Percentiles rank a stretch among this genome's conserved stretches.
Conservation (phyloP, 108 stramenopile species). For the Cyclotella baltica region DNA sequence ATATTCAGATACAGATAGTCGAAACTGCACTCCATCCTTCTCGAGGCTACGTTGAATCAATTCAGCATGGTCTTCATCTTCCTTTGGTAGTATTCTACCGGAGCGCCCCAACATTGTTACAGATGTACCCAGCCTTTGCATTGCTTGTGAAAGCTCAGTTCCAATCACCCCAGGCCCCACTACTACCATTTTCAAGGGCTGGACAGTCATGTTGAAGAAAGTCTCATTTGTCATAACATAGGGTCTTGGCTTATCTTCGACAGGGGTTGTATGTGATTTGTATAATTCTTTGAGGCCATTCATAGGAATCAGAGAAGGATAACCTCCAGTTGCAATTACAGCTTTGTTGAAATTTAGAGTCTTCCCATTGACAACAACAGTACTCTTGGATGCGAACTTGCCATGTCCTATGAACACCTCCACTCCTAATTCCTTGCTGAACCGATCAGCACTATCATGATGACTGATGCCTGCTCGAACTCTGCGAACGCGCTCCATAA, state of each 20-base stretch:
- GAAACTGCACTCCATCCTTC: conserved; percentile 69
- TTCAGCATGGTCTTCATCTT: conserved; percentile 75
- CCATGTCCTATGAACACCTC: conserved; percentile 71
- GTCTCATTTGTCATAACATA: conserved; percentile 88
- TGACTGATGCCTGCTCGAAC: conserved; percentile 78
- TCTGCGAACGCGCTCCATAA: conserved; percentile 85
- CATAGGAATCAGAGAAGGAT: conserved; percentile 73
- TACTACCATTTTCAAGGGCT: conserved; percentile 78
- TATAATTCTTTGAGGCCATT: conserved; percentile 67
- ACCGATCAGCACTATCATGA: conserved; percentile 85
- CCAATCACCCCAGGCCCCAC: conserved; percentile 93
- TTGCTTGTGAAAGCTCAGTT: conserved; percentile 88
- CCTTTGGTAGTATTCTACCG: conserved; percentile 73
- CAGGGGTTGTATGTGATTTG: conserved; percentile 40
- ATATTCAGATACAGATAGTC: conserved; percentile 53
- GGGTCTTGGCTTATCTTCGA: conserved; percentile 42
- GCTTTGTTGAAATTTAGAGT: conserved; percentile 74
- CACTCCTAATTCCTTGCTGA: conserved; percentile 70
- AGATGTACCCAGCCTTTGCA: conserved; percentile 81
- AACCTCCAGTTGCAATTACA: conserved; percentile 87
- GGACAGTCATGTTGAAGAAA: conserved; percentile 84
- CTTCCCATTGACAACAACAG: conserved; percentile 66
- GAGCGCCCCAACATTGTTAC: conserved; percentile 83
- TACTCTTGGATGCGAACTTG: conserved; percentile 58
- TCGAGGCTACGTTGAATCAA: conserved; percentile 68